Conservation (phyloP, 2,329 filamentous ascomycete genomes). For the Apiospora kogelbergensis region DNA sequence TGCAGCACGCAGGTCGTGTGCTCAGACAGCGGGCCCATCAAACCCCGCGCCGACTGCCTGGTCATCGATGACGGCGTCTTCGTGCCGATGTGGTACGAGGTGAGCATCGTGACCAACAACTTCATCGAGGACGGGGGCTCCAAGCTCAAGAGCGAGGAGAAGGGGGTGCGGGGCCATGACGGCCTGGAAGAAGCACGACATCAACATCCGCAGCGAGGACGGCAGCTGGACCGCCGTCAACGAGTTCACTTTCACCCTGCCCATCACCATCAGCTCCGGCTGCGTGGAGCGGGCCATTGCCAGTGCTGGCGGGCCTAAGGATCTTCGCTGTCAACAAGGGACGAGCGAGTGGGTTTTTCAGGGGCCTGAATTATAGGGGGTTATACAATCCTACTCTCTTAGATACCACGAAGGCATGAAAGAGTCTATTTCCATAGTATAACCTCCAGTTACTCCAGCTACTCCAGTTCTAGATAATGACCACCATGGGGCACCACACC, state of each 20-base stretch:
- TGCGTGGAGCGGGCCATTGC: conserved; percentile 7
- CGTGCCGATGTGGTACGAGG: neutral
- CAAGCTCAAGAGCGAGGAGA: neutral
- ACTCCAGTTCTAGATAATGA: no score
- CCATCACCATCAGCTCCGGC: conserved; percentile 4
- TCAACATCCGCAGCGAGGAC: neutral
- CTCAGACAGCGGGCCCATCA: no score
- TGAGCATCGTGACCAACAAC: neutral
- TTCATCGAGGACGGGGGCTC: neutral
- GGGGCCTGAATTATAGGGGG: no score
- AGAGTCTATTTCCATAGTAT: no score
- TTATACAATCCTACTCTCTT: no score
- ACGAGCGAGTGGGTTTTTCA: neutral
- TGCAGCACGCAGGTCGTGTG: no score
- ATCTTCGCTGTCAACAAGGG: neutral
- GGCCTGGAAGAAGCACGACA: neutral
- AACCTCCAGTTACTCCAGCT: no score
- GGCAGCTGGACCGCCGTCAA: neutral
- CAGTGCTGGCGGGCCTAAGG: neutral
- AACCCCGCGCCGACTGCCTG: no score
- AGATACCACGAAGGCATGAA: no score
- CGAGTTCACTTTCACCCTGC: neutral
- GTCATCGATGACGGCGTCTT: no score
- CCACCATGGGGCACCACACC: no score
- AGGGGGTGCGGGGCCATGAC: neutral